Conservation (phyloP, 2,329 filamentous ascomycete species). For the Fusarium goolgardi region DNA sequence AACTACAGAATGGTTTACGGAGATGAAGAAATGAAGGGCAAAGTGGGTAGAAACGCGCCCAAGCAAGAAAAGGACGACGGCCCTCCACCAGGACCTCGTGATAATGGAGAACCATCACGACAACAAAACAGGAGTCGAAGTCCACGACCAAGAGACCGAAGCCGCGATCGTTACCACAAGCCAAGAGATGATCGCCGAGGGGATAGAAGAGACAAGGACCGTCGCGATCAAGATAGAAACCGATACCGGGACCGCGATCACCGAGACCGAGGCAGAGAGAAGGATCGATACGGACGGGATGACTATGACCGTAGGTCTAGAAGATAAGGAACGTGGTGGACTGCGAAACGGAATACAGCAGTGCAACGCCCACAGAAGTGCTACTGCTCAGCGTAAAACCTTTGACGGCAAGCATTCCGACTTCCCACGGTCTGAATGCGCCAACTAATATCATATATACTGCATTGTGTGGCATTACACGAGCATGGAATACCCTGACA, state of each 20-base stretch:
- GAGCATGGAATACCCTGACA: conserved; percentile 31
- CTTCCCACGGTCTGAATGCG: conserved; percentile 14
- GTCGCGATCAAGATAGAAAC: conserved; percentile 45
- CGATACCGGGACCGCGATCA: conserved; percentile 51
- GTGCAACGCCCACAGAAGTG: conserved; percentile 27
- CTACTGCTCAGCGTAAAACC: conserved; percentile 16
- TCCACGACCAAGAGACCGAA: conserved; percentile 37
- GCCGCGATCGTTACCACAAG: conserved; percentile 46
- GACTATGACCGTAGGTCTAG: conserved; percentile 38
- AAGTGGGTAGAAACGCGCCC: conserved; percentile 57
- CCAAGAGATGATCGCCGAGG: conserved; percentile 43
- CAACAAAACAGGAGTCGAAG: conserved; percentile 39
- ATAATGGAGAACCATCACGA: conserved; percentile 14
- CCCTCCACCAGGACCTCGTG: conserved; percentile 16
- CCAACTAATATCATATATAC: conserved; percentile 33
- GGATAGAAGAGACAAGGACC: conserved; percentile 46
- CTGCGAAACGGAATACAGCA: conserved; percentile 32
- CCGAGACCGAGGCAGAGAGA: conserved; percentile 35
- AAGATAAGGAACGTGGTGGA: conserved; percentile 35
- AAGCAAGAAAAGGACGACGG: conserved; percentile 41
- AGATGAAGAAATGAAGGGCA: conserved; percentile 72
- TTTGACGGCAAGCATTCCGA: conserved; percentile 33
- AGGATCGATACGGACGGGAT: conserved; percentile 40
- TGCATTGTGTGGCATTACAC: conserved; percentile 37
- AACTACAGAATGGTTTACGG: conserved; percentile 86